phyloP scores from a whole-genome alignment of 176 grass and related monocot species.

The Chrysopogon serrulatus region DNA sequence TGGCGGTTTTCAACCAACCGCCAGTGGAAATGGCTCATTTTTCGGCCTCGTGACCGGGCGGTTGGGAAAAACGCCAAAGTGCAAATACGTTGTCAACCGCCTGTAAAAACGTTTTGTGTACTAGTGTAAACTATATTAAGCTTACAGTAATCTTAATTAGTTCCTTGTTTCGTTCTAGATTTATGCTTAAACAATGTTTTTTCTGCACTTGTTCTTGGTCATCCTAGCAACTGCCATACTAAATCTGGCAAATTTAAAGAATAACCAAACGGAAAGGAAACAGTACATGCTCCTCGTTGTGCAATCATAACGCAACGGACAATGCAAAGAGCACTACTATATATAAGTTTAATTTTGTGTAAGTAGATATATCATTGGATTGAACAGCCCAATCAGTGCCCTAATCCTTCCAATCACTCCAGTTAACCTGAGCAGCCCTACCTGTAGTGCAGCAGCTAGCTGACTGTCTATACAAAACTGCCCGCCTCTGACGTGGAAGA shows the following conservation, averaged over 20 bases:
- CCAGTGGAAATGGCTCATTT: too few relatives aligned
- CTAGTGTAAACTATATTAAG: too few relatives aligned
- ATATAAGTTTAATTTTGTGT: background rate
- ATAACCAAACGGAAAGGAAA: background rate
- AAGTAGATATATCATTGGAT: conserved; percentile 5
- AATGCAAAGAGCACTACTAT: conserved; percentile 3
- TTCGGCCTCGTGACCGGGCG: too few relatives aligned
- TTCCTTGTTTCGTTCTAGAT: background rate
- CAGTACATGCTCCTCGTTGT: background rate
- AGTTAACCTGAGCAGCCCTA: conserved; percentile 6
- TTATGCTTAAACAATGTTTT: background rate
- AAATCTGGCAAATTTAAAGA: background rate
- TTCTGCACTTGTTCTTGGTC: background rate
- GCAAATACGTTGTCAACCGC: too few relatives aligned
- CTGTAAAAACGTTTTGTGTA: too few relatives aligned
- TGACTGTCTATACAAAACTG: background rate
- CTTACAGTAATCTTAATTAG: background rate
- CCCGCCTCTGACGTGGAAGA: background rate
- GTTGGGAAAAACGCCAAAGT: too few relatives aligned
- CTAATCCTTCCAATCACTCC: conserved; percentile 5
- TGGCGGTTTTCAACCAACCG: too few relatives aligned
- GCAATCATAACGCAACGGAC: conserved; percentile 21
- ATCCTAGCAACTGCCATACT: background rate
- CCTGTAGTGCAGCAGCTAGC: background rate
- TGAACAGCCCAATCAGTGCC: background rate